Evolutionary conservation across 768 basidiomycete species (phyloP), one percentile per base, ranked within the genome.

Genomic region (Hygrocybe coccinea): DNA sequence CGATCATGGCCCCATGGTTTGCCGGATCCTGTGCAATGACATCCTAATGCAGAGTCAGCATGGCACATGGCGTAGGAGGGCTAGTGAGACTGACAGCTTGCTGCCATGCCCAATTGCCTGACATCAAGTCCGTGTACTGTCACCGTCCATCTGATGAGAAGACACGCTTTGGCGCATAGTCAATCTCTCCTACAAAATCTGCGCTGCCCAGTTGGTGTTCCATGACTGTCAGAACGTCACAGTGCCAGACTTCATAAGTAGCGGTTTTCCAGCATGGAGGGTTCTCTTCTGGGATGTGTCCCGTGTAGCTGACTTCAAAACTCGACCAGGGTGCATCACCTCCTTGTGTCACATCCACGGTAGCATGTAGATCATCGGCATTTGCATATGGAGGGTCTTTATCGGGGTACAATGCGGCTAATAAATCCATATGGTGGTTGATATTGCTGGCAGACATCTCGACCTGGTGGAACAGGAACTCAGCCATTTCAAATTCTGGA

Each of bases 1-100:
- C 60, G 22, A 72, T 57, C 59, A 71, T 66, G 0, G 67, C 53
- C 3, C 74, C 74, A 46, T 29, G 29, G 8, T 58, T 69, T 17
- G 37, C 19, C 3, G 62, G 50, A 54, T 69, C 56, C 19, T 59
- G 21, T 2, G 65, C 51, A 52, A 71, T 70, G 11, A 50, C 62
- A 49, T 71, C 64, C 69, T 73, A 29, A 33, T n/a, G 15, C 14
- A 41, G 15, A 41, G 39, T 33, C 19, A 39, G 21, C 50, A 46
- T 29, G 29, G 29, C 29, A 29, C 29, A 29, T 29, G 29, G 29
- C 29, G 29, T 3, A 29, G 29, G 29, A 29, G 29, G 29, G 29
- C 29, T 8, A 8, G 29, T 29, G 29, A 29, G 29, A 29, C 19
- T 15, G 14, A 41, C 39, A 3, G 39, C 39, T 41, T 41, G 39